Percentiles rank a stretch among this genome's conserved stretches.
Conservation (phyloP, 352 stramenopile genomes). For the Phytophthora capsici region DNA sequence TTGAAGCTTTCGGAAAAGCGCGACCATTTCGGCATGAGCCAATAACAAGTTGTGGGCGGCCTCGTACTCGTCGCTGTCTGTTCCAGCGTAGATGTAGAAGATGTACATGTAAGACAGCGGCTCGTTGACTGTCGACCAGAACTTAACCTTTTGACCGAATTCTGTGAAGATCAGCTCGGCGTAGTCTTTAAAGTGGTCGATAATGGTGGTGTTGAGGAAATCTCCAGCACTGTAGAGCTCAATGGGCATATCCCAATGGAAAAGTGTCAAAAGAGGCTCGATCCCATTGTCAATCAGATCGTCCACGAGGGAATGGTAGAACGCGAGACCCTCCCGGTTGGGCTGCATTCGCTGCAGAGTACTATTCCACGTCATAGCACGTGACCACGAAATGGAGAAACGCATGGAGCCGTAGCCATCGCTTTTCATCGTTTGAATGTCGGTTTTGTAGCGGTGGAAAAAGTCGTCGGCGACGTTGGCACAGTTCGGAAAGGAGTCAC, state of each 20-base stretch:
- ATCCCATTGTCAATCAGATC: background rate
- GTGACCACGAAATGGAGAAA: background rate
- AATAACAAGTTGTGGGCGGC: slow-evolving; percentile 90
- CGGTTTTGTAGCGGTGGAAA: background rate
- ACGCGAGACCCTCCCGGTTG: background rate
- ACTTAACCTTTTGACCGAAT: slow-evolving; percentile 91
- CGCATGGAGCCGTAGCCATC: background rate
- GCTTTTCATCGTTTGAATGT: background rate
- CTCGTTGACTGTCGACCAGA: slow-evolving; percentile 97
- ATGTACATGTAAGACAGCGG: slow-evolving; percentile 81
- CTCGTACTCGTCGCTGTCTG: slow-evolving; percentile 37
- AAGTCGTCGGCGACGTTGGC: background rate
- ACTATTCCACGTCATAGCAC: background rate
- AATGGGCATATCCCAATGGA: slow-evolving; percentile 30
- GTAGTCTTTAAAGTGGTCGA: slow-evolving; percentile 87
- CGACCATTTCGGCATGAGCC: slow-evolving; percentile 85
- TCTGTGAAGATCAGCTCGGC: slow-evolving; percentile 89
- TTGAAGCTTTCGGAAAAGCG: slow-evolving; percentile 86
- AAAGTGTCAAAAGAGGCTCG: slow-evolving; percentile 1
- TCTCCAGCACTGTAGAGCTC: slow-evolving; percentile 43
- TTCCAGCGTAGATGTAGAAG: slow-evolving; percentile 76
- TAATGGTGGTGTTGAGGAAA: slow-evolving; percentile 34
- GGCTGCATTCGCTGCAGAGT: background rate
- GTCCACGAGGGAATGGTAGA: background rate
- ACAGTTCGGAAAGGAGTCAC: background rate